Conservation (phyloP, 148 eudicot species). For the Suaeda aralocaspica region DNA sequence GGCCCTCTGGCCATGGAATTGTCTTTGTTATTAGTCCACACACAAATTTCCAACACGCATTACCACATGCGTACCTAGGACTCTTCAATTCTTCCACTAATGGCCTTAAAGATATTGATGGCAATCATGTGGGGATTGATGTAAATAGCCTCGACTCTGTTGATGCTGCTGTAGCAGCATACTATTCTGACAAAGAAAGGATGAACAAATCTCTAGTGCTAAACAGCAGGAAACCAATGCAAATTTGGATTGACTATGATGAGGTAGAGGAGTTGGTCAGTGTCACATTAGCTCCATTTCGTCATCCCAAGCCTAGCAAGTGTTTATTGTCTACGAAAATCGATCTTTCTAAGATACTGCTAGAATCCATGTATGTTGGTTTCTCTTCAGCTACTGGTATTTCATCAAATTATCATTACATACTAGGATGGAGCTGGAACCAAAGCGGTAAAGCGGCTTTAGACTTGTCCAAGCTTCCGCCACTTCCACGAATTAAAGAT, state of each 20-base stretch:
- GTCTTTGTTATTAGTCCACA: conserved; percentile 16
- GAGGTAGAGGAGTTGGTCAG: conserved; percentile 11
- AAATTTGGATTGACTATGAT: conserved; percentile 26
- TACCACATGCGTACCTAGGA: conserved; percentile 19
- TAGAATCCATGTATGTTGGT: conserved; percentile 23
- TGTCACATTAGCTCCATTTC: conserved; percentile 19
- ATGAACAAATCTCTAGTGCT: conserved; percentile 13
- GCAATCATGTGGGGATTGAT: conserved; percentile 35
- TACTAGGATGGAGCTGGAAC: conserved; percentile 30
- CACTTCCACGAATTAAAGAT: conserved; percentile 14
- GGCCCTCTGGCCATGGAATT: conserved; percentile 24
- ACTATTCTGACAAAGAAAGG: conserved; percentile 19
- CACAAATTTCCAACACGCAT: conserved; percentile 6
- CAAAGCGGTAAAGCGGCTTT: conserved; percentile 26
- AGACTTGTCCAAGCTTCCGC: conserved; percentile 25
- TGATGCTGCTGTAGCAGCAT: conserved; percentile 15
- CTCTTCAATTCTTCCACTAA: conserved; percentile 18
- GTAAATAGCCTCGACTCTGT: conserved; percentile 11
- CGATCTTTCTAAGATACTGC: conserved; percentile 20
- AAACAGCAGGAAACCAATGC: conserved; percentile 19
- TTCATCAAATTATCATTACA: conserved; percentile 12
- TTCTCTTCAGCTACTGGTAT: conserved; percentile 18
- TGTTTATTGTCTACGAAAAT: conserved; percentile 17
- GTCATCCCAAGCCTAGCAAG: conserved; percentile 20
- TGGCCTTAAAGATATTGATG: conserved; percentile 16